Evolutionary conservation across 441 rosid genomes (phyloP).

Genomic region (Adansonia grandidieri): DNA sequence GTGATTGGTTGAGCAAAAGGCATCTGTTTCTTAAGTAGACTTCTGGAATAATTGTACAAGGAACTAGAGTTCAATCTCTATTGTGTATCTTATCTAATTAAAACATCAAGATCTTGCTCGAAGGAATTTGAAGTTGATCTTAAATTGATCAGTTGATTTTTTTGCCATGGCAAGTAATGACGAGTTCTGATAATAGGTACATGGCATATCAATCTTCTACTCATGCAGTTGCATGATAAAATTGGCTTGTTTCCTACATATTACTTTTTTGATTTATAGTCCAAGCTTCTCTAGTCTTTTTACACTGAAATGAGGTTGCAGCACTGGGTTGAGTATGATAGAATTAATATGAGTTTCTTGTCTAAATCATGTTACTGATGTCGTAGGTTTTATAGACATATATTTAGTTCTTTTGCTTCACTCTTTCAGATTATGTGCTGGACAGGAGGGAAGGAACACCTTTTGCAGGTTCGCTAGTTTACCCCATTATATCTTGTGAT

Average conservation of each 20-base stretch:
- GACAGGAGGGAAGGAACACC: slow-evolving; percentile 97
- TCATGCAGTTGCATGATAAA: neutral
- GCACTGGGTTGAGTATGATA: neutral
- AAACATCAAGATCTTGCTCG: neutral
- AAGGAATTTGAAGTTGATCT: slow-evolving; percentile 2
- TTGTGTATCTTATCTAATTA: neutral
- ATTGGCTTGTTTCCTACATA: neutral
- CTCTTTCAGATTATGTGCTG: slow-evolving; percentile 82
- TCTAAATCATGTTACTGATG: slow-evolving; percentile 6
- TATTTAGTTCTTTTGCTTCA: slow-evolving; percentile 26
- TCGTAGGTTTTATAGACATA: slow-evolving; percentile 23
- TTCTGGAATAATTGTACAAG: neutral
- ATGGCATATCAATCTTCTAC: neutral
- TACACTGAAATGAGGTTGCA: neutral
- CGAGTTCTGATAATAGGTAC: neutral
- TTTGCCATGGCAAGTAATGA: neutral
- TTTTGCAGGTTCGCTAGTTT: slow-evolving; percentile 71
- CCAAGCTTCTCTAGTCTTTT: neutral
- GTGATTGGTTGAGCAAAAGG: neutral
- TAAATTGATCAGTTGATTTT: neutral
- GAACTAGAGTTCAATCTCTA: neutral
- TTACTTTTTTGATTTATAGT: neutral
- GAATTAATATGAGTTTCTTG: neutral
- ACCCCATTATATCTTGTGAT: slow-evolving; percentile 19
- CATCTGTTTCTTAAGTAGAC: neutral